Conservation (phyloP, 116 monocot genomes). For the Cymodocea nodosa region DNA sequence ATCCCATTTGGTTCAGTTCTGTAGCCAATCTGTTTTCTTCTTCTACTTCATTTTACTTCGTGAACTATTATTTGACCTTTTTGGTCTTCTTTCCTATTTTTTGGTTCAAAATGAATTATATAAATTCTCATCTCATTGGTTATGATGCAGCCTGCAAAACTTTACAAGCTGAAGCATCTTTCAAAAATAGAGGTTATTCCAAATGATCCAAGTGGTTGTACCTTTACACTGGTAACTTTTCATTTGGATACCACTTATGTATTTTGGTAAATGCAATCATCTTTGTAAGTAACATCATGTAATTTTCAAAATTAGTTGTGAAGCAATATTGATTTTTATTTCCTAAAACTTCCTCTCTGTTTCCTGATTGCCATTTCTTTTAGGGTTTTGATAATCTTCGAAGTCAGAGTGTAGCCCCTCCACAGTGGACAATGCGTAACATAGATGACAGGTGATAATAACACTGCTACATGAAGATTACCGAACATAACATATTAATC, state of each 20-base stretch:
- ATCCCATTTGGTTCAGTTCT: no score
- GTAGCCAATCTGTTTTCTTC: no score
- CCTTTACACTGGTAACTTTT: conserved; percentile 74
- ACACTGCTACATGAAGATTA: neutral
- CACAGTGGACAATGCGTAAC: conserved; percentile 96
- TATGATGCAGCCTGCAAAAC: conserved; percentile 66
- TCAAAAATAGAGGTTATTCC: conserved; percentile 77
- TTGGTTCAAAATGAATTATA: neutral
- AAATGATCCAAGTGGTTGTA: conserved; percentile 87
- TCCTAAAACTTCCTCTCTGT: neutral
- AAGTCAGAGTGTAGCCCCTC: conserved; percentile 88
- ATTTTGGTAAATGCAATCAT: neutral
- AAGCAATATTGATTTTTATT: neutral
- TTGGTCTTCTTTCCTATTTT: neutral
- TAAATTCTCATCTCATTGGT: neutral
- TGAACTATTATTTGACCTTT: neutral
- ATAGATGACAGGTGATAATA: conserved; percentile 77
- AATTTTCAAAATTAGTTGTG: neutral
- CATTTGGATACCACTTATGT: neutral
- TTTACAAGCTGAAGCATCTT: conserved; percentile 97
- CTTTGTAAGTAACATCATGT: neutral
- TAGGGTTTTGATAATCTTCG: conserved; percentile 99
- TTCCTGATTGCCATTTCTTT: neutral
- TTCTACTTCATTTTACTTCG: neutral
- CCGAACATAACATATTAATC: neutral